Base-by-base conservation (phyloP, 1,139 yeast species). In the Candida buenavistaensis region DNA sequence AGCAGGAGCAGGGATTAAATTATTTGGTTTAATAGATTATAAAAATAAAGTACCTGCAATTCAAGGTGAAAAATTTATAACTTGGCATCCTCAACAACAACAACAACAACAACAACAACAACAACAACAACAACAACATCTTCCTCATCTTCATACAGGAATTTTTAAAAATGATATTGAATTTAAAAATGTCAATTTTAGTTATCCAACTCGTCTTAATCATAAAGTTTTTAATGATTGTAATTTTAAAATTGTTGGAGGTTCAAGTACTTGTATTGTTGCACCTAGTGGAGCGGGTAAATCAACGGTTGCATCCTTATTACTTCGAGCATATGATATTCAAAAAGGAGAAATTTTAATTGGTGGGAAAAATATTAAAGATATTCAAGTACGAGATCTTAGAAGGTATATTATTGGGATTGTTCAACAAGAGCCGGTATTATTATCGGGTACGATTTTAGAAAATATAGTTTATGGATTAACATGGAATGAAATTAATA, bases 221-320 rank as follows among this genome's bases (percentile, higher is more conserved):
- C 87, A 84, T 35, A 57, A 63, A 30, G 80, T 90, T 11, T 80
- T 90, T 54, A 59, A 79, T 14, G 75, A 77, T n/a, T 72, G 89
- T 50, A 64, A 74, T 25, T 72, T 89, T 35, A 67, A 61, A 8
- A 73, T 89, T 23, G 59, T 69, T 10, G 76, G 85, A 3, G 89
- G 92, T 11, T 82, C 88, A 36, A 86, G 88, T 40, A 80, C 92
- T 5, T 92, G 96, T 52, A 73, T 89, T 36, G 96, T 88, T 11
- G 97, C 97, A 1, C 86, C 92, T 11, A 85, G 95, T 13, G 97
- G 97, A 1, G 82, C 94, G 38, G 97, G 97, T 13, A 89, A 89
- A 54, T 84, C 95, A 4, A 89, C 97, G 0, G 74, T 89, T 23
- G 82, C 90, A 1, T 78, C 88, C 6, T 61, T 89, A 32, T 59